Percentiles rank a stretch among this genome's conserved stretches.
phyloP scores from a whole-genome alignment of 140 eudicot genomes.

The Stevia rebaudiana region DNA sequence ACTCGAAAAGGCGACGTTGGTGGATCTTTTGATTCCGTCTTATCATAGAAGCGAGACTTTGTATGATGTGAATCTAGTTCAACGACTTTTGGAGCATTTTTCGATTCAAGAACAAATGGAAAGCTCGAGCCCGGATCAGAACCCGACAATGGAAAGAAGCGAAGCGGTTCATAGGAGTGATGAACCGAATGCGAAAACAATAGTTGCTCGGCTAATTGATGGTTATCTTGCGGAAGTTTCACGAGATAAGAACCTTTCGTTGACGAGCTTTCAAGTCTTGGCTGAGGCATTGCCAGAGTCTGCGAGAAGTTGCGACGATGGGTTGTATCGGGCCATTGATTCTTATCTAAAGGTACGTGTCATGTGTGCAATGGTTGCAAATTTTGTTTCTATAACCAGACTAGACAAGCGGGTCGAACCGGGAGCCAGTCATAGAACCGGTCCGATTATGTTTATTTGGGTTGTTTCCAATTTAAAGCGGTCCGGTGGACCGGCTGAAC shows the following conservation, averaged over 20 bases:
- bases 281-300: conserved; percentile 97
- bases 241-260: conserved; percentile 61
- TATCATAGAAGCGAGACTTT: conserved; percentile 48
- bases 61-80: conserved; percentile 83
- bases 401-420: too few relatives aligned
- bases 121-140: conserved; percentile 55
- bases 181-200: conserved; percentile 55
- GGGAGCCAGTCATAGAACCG: too few relatives aligned
- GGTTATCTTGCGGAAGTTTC: conserved; percentile 81
- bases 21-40: conserved; percentile 78
- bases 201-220: conserved; percentile 85
- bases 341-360: conserved; percentile 78
- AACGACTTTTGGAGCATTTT: conserved; percentile 85
- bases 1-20: conserved; percentile 77
- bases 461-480: too few relatives aligned
- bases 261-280: conserved; percentile 80
- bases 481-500: too few relatives aligned
- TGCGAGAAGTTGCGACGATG: conserved; percentile 87
- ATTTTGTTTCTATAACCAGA: too few relatives aligned
- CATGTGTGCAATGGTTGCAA: background rate
- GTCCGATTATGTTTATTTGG: too few relatives aligned
- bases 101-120: conserved; percentile 80
- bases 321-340: conserved; percentile 84
- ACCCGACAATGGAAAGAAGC: conserved; percentile 28
- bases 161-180: conserved; percentile 39